Base-by-base conservation (phyloP, 1,284 basidiomycete genomes). In the Malassezia psittaci region DNA sequence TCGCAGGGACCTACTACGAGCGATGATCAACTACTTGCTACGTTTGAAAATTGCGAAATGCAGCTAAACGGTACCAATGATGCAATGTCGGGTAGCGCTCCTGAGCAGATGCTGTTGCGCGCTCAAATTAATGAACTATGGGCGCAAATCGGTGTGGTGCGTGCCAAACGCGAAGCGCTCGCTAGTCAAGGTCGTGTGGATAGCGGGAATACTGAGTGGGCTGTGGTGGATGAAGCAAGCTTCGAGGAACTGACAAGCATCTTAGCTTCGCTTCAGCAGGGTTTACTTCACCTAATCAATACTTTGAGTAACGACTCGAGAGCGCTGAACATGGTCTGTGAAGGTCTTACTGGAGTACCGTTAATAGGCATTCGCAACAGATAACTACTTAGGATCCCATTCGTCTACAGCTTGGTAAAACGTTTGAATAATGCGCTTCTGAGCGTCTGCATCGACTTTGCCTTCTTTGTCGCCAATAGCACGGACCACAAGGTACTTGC, bases 351-450 rank as follows among this genome's bases (percentile, higher is more conserved):
- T 4, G 68, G 65, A 4, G 68, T 69, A 39, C 63, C 65, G 50
- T 60, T 69, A 11, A 65, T 67, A 5, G 67, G 67, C 34, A 60
- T 67, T 6, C 51, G 52, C 13, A 44, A 48, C 18, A 45, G 50
- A 33, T 57, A 52, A 32, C 24, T 51, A 72, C 10, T 45, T 45
- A 6, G 61, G 63, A 33, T 83, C 80, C 64, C 80, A 81, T 60
- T 96, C 89, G 54, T 85, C 83, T 1, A 89, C 84, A 0, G 82
- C 84, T 8, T 81, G 80, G 70, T 91, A 94, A 73, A 91, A 90
- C 68, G 91, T 88, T 63, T 80, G 80, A 38, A 89, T 83, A 39
- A 91, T 82, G 43, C 85, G 79, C 66, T 83, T 83, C 74, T 96
- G 90, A 0, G 84, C 83, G 36, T 87, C 81, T 39, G 77, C 66